phyloP scores from a whole-genome alignment of 805 yeast species.

The Kuraishia hungarica region DNA sequence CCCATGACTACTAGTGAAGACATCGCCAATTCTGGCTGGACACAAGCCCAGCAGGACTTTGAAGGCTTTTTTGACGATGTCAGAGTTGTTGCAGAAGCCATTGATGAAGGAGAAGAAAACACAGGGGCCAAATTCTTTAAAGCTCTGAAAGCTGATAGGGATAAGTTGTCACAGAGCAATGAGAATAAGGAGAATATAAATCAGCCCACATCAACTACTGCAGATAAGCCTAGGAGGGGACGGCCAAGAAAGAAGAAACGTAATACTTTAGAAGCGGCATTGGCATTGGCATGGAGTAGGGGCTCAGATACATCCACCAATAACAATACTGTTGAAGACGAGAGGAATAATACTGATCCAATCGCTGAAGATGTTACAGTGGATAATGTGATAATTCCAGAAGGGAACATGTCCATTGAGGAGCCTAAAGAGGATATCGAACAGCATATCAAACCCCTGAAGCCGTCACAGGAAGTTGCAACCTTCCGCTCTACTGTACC shows the following conservation, averaged over 20 bases:
- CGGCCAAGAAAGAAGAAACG: not conserved
- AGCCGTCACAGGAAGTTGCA: too few relatives aligned
- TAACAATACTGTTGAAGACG: not conserved
- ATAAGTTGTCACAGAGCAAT: not conserved
- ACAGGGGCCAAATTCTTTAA: not conserved
- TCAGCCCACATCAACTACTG: not conserved
- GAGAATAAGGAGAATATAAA: not conserved
- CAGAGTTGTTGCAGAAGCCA: not conserved
- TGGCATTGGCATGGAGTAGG: not conserved
- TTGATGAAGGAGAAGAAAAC: not conserved
- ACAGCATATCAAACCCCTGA: too few relatives aligned
- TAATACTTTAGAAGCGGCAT: not conserved
- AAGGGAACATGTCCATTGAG: too few relatives aligned
- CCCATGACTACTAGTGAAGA: too few relatives aligned
- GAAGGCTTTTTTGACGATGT: not conserved
- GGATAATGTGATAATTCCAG: too few relatives aligned
- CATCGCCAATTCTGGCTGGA: not conserved
- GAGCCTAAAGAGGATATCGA: too few relatives aligned
- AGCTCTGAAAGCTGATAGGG: not conserved
- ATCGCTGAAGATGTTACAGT: too few relatives aligned
- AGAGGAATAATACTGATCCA: not conserved
- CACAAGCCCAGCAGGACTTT: constrained; percentile 1
- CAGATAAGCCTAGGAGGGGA: not conserved
- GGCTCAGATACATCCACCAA: not conserved
- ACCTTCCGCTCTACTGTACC: not conserved